phyloP scores from a whole-genome alignment of 106 monocot genomes.

The Dioscorea dumetorum region DNA sequence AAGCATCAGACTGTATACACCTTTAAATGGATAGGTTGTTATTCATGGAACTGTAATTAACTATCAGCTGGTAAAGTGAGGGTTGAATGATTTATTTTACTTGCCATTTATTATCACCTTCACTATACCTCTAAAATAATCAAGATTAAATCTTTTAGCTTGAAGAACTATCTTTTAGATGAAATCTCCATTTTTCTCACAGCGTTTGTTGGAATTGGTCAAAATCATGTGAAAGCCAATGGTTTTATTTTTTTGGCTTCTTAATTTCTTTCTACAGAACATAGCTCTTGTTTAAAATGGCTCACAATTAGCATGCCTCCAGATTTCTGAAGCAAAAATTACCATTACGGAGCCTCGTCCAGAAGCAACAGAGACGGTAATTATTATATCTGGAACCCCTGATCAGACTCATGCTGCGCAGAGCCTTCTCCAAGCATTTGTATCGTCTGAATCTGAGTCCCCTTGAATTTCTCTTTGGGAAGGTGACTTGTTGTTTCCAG shows the following conservation, averaged over 20 bases:
- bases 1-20: too few relatives aligned
- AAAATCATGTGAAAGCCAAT: background rate
- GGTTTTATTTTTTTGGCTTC: background rate
- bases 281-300: background rate
- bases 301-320: constrained; percentile 1
- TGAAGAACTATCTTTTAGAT: too few relatives aligned
- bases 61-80: too few relatives aligned
- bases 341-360: constrained; percentile 77
- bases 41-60: too few relatives aligned
- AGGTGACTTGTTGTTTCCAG: background rate
- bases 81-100: too few relatives aligned
- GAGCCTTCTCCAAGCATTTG: constrained; percentile 97
- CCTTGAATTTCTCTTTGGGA: constrained; percentile 16
- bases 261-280: background rate
- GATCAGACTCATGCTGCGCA: constrained; percentile 95
- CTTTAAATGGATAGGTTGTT: too few relatives aligned
- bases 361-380: constrained; percentile 72
- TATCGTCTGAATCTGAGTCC: constrained; percentile 53
- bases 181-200: too few relatives aligned
- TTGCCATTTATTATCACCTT: too few relatives aligned
- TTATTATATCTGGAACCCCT: constrained; percentile 85
- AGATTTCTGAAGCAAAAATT: constrained; percentile 97
- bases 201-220: too few relatives aligned
- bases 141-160: too few relatives aligned
- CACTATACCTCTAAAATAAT: too few relatives aligned